Percentiles rank a stretch among this genome's conserved stretches.
phyloP scores from a whole-genome alignment of 2,329 filamentous ascomycete genomes.

The Neurospora sp. region DNA sequence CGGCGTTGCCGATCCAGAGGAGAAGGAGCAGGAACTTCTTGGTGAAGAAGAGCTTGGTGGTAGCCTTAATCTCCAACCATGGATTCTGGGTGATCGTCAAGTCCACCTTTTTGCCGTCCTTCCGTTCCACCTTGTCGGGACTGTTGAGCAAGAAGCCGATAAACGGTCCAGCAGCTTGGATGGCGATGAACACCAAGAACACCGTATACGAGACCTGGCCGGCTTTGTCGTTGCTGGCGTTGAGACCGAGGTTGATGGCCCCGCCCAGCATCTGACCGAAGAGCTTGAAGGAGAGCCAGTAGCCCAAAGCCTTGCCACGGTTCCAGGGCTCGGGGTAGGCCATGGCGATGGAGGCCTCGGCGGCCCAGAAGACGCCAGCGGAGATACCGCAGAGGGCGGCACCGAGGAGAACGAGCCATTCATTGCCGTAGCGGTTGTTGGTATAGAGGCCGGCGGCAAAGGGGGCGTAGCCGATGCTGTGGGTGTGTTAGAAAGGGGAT shows the following conservation, averaged over 20 bases:
- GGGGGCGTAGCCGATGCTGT: constrained; percentile 55
- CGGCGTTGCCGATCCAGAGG: constrained; percentile 59
- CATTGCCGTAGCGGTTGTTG: constrained; percentile 52
- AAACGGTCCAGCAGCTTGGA: constrained; percentile 58
- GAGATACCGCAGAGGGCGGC: constrained; percentile 52
- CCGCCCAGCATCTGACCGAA: constrained; percentile 38
- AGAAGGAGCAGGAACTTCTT: constrained; percentile 55
- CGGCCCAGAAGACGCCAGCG: constrained; percentile 59
- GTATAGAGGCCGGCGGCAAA: constrained; percentile 56
- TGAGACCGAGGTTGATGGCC: constrained; percentile 39
- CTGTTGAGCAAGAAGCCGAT: constrained; percentile 52
- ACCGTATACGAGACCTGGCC: constrained; percentile 52
- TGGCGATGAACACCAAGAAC: constrained; percentile 59
- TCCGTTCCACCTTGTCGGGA: constrained; percentile 53
- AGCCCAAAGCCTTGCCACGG: constrained; percentile 46
- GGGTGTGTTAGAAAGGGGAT: constrained; percentile 46
- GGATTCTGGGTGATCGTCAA: constrained; percentile 47
- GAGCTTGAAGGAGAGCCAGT: constrained; percentile 32
- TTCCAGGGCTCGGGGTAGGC: constrained; percentile 54
- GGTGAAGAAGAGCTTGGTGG: constrained; percentile 47
- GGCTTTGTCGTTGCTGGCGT: constrained; percentile 38
- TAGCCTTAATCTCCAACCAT: constrained; percentile 50
- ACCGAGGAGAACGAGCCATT: constrained; percentile 55
- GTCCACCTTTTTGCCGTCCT: constrained; percentile 53
- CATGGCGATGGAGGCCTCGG: constrained; percentile 56